These are phyloP conservation scores for Metarhizium brunneum DNA, from an alignment of 2,329 filamentous ascomycete species.

Conservation along the genomic window DNA sequence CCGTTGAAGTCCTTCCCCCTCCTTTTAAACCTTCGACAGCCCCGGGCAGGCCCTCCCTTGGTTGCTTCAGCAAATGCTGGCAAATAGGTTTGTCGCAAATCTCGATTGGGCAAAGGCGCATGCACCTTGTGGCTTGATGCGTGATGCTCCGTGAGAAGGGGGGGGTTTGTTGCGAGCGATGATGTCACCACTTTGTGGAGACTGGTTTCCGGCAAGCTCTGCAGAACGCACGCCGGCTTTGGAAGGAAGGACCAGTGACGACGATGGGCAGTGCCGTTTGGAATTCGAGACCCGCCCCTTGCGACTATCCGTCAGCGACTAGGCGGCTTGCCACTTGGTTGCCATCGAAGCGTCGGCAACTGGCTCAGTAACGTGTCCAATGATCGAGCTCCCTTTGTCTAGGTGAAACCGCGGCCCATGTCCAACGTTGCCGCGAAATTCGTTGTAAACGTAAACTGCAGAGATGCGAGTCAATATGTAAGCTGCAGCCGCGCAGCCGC, in stretches of 20 bases:
- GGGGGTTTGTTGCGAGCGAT: conserved; percentile 14
- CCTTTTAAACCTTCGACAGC: not conserved
- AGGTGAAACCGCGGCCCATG: too few relatives aligned
- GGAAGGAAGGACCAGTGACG: not conserved
- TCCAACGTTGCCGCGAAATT: too few relatives aligned
- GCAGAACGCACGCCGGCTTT: not conserved
- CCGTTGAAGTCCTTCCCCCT: not conserved
- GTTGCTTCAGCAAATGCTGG: not conserved
- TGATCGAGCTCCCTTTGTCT: too few relatives aligned
- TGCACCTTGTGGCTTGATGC: conserved; percentile 3
- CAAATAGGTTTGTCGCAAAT: conserved; percentile 6
- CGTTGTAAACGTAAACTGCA: too few relatives aligned
- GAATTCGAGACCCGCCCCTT: too few relatives aligned
- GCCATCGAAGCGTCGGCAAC: too few relatives aligned
- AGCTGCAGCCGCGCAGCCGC: too few relatives aligned
- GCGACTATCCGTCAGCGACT: too few relatives aligned
- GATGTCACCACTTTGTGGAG: conserved; percentile 21
- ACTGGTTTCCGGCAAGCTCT: not conserved
- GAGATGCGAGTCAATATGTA: too few relatives aligned
- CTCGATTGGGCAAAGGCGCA: conserved; percentile 12
- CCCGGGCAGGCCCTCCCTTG: not conserved
- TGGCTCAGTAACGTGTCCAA: too few relatives aligned
- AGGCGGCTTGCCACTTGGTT: too few relatives aligned
- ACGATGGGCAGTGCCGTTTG: too few relatives aligned
- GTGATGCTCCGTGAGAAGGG: not conserved